Evolutionary conservation across 768 basidiomycete species (phyloP).

Genomic region (Paxillus ammoniavirescens): DNA sequence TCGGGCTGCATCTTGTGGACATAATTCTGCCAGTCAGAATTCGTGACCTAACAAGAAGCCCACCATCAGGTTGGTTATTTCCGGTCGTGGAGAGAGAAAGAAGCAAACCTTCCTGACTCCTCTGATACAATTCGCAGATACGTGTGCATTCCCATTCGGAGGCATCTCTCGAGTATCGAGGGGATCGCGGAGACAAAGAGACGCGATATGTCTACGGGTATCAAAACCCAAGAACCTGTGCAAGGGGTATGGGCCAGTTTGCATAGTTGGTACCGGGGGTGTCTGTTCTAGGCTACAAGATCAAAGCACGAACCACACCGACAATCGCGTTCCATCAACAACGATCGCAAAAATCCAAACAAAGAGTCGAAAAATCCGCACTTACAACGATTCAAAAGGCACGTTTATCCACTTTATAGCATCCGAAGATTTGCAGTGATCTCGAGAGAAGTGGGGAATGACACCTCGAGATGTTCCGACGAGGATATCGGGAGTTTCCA

Average conservation of each 20-base stretch:
- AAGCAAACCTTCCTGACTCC: constrained; percentile 69
- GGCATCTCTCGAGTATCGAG: constrained; percentile 66
- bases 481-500: constrained; percentile 62
- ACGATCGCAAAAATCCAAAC: neutral
- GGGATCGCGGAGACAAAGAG: constrained; percentile 66
- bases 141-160: constrained; percentile 58
- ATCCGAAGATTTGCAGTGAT: constrained; percentile 46
- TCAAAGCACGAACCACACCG: neutral
- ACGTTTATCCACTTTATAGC: constrained; percentile 65
- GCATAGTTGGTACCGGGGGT: constrained; percentile 66
- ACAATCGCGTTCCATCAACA: neutral
- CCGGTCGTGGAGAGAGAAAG: neutral
- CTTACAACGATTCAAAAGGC: constrained; percentile 83
- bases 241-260: constrained; percentile 50
- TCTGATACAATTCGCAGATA: constrained; percentile 58
- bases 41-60: constrained; percentile 44
- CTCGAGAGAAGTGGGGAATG: constrained; percentile 70
- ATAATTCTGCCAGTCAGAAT: constrained; percentile 55
- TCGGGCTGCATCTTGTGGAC: constrained; percentile 59
- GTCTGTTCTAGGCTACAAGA: constrained; percentile 56
- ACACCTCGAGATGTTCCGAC: constrained; percentile 69
- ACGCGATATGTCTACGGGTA: constrained; percentile 47
- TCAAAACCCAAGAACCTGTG: constrained; percentile 65
- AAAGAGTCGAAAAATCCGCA: constrained; percentile 11
- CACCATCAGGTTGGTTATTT: neutral